These are phyloP conservation scores for Apiospora saccharicola DNA, from an alignment of 2,329 filamentous ascomycete species.

Conservation along the genomic window DNA sequence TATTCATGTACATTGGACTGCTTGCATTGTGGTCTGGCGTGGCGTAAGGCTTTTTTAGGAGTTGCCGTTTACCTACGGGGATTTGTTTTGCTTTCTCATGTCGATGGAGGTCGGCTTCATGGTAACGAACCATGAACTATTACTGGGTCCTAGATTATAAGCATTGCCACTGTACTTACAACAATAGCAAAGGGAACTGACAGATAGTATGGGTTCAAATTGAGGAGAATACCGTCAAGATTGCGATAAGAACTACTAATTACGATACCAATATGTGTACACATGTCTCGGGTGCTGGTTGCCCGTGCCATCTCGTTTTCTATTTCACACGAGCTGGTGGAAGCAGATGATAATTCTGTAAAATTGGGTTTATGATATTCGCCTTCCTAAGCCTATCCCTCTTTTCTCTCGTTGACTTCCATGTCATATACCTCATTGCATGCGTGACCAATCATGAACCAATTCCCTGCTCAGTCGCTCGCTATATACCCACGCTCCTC, in stretches of 20 bases:
- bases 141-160: not conserved
- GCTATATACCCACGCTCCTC: not conserved
- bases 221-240: not conserved
- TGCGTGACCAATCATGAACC: slow-evolving; percentile 3
- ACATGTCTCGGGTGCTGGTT: not conserved
- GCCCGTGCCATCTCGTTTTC: too few species aligned
- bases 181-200: not conserved
- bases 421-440: not conserved
- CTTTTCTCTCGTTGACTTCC: too few species aligned
- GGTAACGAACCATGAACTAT: not conserved
- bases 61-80: not conserved
- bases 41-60: slow-evolving; percentile 6
- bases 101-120: not conserved
- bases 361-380: not conserved
- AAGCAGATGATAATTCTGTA: not conserved
- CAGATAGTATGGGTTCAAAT: not conserved
- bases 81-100: not conserved
- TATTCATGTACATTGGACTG: not conserved
- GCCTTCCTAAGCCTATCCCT: not conserved
- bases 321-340: too few species aligned
- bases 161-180: not conserved
- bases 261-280: not conserved
- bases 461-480: not conserved
- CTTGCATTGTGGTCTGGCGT: slow-evolving; percentile 3
- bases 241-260: not conserved